Percentiles rank a stretch among this genome's conserved stretches.
These are phyloP conservation scores for Eucalyptus guilfoylei DNA, from an alignment of 345 rosid species.

Conservation along the genomic window DNA sequence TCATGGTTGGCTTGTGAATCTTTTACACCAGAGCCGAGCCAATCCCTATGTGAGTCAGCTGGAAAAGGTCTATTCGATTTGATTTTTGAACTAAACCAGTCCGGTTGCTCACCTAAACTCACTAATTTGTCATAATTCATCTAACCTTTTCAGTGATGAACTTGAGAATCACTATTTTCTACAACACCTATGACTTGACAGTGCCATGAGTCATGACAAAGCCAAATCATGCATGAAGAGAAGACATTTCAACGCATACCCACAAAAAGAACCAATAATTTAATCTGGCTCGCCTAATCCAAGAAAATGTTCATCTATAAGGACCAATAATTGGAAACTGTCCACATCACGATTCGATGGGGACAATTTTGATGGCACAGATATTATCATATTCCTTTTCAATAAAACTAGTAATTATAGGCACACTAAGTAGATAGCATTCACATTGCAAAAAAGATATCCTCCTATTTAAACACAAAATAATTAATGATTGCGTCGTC, in stretches of 20 bases:
- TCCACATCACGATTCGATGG: neutral
- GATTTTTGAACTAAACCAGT: neutral
- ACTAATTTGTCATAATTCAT: neutral
- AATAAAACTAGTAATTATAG: neutral
- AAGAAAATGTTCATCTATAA: neutral
- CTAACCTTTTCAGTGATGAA: neutral
- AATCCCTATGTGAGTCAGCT: neutral
- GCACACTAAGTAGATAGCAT: rapidly evolving
- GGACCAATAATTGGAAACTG: neutral
- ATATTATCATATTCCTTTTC: neutral
- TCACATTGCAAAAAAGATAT: neutral
- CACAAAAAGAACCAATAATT: neutral
- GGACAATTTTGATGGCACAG: neutral
- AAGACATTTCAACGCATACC: neutral
- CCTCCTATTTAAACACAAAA: neutral
- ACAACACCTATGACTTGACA: neutral
- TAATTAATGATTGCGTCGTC: neutral
- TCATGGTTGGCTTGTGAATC: neutral
- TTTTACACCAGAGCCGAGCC: rapidly evolving
- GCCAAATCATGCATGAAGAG: neutral
- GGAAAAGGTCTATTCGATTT: rapidly evolving
- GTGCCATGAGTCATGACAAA: neutral
- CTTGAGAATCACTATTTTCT: neutral
- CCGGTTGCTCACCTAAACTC: neutral
- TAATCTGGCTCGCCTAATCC: neutral